Evolutionary conservation across 768 basidiomycete genomes (phyloP).

Genomic region (Bullera alba): DNA sequence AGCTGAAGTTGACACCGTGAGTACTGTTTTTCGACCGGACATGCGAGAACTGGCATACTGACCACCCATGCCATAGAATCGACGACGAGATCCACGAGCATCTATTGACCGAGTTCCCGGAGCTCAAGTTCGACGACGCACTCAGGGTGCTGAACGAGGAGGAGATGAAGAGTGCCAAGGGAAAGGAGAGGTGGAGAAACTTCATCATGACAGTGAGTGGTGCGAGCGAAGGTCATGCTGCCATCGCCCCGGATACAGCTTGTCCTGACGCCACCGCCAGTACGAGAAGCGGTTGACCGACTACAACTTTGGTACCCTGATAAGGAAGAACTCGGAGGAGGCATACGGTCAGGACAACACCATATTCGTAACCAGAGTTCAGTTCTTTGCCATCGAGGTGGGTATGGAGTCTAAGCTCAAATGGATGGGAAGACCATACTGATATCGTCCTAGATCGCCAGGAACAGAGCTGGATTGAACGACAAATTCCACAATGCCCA

Average conservation of each 20-base stretch:
- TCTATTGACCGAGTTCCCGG: slow-evolving; percentile 71
- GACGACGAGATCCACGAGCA: slow-evolving; percentile 89
- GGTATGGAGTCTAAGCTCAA: slow-evolving; percentile 5
- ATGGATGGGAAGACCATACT: not conserved
- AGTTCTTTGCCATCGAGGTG: slow-evolving; percentile 93
- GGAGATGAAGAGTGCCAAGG: slow-evolving; percentile 77
- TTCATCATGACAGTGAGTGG: slow-evolving; percentile 58
- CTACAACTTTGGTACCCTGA: slow-evolving; percentile 92
- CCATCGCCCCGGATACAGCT: not conserved
- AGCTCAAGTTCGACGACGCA: slow-evolving; percentile 51
- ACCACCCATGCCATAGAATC: slow-evolving; percentile 49
- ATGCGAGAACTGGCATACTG: not conserved
- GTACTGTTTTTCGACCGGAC: slow-evolving; percentile 5
- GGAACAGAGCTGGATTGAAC: slow-evolving; percentile 86
- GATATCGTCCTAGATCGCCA: slow-evolving; percentile 61
- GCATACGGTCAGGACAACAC: slow-evolving; percentile 90
- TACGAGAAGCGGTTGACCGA: slow-evolving; percentile 88
- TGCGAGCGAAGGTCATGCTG: not conserved
- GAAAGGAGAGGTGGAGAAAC: slow-evolving; percentile 83
- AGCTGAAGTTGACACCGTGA: slow-evolving; percentile 76
- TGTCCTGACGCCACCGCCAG: slow-evolving; percentile 46
- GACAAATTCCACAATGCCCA: slow-evolving; percentile 75
- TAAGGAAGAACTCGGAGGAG: slow-evolving; percentile 66
- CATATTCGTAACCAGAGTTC: slow-evolving; percentile 66
- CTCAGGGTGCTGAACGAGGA: slow-evolving; percentile 71